A percentile compares a stretch with the other conserved stretches of the same genome.
Evolutionary conservation across 768 basidiomycete species (phyloP).

Genomic region (Amanita jacksonii): DNA sequence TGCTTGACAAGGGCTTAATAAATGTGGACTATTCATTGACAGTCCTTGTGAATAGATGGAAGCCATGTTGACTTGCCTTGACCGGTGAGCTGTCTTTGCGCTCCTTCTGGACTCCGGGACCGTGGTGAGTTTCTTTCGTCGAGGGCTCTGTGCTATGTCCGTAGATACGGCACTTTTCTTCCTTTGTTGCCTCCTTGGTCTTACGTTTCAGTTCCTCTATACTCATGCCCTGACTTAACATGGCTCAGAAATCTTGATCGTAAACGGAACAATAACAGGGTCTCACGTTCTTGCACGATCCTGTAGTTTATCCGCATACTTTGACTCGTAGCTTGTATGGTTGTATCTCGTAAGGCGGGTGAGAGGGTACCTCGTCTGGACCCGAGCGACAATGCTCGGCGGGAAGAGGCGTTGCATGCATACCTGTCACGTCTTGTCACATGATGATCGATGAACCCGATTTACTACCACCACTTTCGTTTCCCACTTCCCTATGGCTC

Average conservation of each 20-base stretch:
- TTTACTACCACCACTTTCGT: constrained; percentile 70
- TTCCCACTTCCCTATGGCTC: constrained; percentile 69
- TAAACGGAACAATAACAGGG: constrained; percentile 11
- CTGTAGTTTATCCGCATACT: constrained; percentile 64
- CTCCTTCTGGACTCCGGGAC: constrained; percentile 10
- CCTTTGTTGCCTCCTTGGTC: constrained; percentile 15
- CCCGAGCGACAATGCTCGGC: neutral
- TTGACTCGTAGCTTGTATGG: constrained; percentile 25
- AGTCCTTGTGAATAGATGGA: constrained; percentile 4
- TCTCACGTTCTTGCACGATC: constrained; percentile 54
- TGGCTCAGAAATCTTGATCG: too few relatives aligned
- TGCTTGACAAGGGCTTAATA: constrained; percentile 79
- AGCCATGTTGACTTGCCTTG: constrained; percentile 32
- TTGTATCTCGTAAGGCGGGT: neutral
- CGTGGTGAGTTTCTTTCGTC: neutral
- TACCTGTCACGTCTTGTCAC: neutral
- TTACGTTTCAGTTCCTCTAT: constrained; percentile 27
- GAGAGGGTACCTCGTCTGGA: neutral
- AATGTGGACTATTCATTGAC: constrained; percentile 5
- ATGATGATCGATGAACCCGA: constrained; percentile 31
- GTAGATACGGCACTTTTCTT: too few relatives aligned
- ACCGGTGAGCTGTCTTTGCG: constrained; percentile 63
- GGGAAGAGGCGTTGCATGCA: constrained; percentile 1
- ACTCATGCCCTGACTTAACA: constrained; percentile 3
- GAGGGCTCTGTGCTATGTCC: too few relatives aligned